Percentiles rank a stretch among this genome's conserved stretches.
Conservation (phyloP, 148 eudicot species). For the Persicaria tinctoria region DNA sequence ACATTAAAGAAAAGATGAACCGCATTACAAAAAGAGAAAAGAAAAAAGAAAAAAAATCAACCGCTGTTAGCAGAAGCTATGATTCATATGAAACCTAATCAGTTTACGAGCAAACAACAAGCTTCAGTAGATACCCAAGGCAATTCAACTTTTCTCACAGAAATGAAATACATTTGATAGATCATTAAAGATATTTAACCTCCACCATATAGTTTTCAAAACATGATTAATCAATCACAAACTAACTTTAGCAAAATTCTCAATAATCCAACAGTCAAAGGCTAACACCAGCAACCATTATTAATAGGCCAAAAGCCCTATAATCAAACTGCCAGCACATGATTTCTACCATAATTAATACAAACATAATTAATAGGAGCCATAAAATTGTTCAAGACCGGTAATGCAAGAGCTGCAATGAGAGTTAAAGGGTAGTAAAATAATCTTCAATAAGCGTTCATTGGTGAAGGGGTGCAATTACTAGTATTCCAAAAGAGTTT, state of each 20-base stretch:
- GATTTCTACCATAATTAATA: not conserved
- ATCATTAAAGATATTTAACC: too few relatives aligned
- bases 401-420: not conserved
- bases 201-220: not conserved
- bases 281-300: not conserved
- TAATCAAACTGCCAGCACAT: not conserved
- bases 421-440: not conserved
- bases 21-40: not conserved
- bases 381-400: not conserved
- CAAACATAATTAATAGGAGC: not conserved
- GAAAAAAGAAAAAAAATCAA: not conserved
- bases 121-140: not conserved
- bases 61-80: not conserved
- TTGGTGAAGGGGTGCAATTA: too few relatives aligned
- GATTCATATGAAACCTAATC: not conserved
- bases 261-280: not conserved
- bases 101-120: not conserved
- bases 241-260: not conserved
- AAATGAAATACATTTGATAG: not conserved
- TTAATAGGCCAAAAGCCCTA: too few relatives aligned
- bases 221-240: not conserved
- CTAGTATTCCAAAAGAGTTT: too few relatives aligned
- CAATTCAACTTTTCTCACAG: not conserved
- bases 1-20: constrained; percentile 6
- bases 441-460: not conserved